Conservation (phyloP, 139 green algal genomes). For the Chlamydomonas applanata region DNA sequence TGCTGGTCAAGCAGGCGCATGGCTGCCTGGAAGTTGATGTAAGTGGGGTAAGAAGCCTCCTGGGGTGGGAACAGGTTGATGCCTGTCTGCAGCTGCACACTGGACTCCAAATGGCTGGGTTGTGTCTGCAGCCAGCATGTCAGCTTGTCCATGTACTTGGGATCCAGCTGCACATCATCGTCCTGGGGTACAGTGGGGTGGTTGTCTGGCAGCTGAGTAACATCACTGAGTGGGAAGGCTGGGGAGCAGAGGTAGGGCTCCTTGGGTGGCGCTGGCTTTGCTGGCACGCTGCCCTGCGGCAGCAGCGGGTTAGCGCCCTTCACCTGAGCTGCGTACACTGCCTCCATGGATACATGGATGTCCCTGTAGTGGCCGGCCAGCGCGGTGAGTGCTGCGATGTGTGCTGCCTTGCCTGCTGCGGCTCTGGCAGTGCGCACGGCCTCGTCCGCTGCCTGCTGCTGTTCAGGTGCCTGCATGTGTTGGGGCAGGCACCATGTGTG, state of each 20-base stretch:
- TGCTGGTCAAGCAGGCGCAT: slow-evolving; percentile 28
- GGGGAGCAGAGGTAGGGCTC: no score
- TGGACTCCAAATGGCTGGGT: slow-evolving; percentile 40
- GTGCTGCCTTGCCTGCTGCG: no score
- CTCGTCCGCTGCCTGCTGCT: no score
- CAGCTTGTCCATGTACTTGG: slow-evolving; percentile 43
- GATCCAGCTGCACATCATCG: background rate
- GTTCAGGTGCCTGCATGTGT: no score
- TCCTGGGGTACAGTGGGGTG: background rate
- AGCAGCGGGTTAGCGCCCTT: background rate
- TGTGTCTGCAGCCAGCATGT: slow-evolving; percentile 28
- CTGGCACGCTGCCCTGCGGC: background rate
- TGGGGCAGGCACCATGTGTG: no score
- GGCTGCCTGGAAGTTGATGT: slow-evolving; percentile 38
- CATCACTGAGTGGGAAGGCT: slow-evolving; percentile 1
- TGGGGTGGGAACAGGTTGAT: slow-evolving; percentile 35
- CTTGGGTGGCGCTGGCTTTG: background rate
- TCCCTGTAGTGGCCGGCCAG: background rate
- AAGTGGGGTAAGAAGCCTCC: slow-evolving; percentile 45
- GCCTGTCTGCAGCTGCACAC: slow-evolving; percentile 18
- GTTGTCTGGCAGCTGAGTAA: slow-evolving; percentile 4
- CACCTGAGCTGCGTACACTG: background rate
- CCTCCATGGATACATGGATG: background rate
- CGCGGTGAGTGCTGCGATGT: background rate
- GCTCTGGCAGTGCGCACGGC: no score